phyloP scores from a whole-genome alignment of 345 rosid genomes.

The Eucalyptus camaldulensis region DNA sequence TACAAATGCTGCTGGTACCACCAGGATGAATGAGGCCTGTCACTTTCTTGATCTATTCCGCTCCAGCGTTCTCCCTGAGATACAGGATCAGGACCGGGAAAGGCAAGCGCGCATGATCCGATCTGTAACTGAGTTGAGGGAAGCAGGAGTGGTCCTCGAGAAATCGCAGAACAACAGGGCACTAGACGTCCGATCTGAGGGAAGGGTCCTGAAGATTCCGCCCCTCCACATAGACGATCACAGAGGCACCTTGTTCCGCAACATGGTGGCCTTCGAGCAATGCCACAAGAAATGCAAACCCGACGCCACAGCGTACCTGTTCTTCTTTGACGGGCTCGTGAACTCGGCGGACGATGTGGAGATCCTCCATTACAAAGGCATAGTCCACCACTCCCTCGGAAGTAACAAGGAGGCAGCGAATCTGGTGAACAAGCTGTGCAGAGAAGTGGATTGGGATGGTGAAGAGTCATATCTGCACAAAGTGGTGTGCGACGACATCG shows the following conservation, averaged over 20 bases:
- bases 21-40: not conserved
- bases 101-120: not conserved
- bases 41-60: conserved; percentile 18
- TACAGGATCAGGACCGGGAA: not conserved
- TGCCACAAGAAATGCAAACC: conserved; percentile 5
- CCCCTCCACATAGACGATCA: conserved; percentile 7
- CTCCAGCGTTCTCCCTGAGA: conserved; percentile 1
- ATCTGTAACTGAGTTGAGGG: not conserved
- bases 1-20: not conserved
- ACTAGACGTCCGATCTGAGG: not conserved
- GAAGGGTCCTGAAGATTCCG: conserved; percentile 5
- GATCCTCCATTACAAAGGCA: not conserved
- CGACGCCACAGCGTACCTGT: conserved; percentile 2
- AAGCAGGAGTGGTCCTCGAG: not conserved
- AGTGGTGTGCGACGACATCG: not conserved
- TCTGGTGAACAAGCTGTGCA: conserved; percentile 6
- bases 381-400: conserved; percentile 15
- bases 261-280: conserved; percentile 22
- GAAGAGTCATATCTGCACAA: not conserved
- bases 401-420: conserved; percentile 8
- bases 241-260: conserved; percentile 8
- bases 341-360: conserved; percentile 9
- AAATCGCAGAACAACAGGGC: not conserved
- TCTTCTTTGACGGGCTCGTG: conserved; percentile 15
- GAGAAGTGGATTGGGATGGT: not conserved